These are phyloP conservation scores for Pisolithus tinctorius DNA, from an alignment of 768 basidiomycete species.

Conservation along the genomic window DNA sequence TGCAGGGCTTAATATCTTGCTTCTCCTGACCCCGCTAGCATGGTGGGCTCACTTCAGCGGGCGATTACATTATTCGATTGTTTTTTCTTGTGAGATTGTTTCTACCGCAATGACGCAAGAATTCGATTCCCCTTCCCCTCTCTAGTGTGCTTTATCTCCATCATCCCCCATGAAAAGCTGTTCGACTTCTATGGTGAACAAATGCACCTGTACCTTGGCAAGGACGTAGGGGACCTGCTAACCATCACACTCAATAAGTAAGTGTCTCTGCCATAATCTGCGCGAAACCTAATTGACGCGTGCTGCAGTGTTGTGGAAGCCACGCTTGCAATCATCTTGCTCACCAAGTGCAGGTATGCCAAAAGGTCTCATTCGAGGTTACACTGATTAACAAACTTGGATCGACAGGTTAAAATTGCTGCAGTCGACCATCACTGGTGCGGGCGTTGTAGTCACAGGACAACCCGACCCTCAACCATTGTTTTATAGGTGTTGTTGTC, in stretches of 20 bases:
- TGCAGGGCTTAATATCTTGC: constrained; percentile 52
- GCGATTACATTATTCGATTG: constrained; percentile 18
- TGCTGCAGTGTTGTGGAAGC: constrained; percentile 57
- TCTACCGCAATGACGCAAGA: background rate
- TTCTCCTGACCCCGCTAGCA: constrained; percentile 52
- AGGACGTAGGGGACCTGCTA: constrained; percentile 60
- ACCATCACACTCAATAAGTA: constrained; percentile 63
- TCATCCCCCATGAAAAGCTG: constrained; percentile 58
- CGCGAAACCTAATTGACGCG: background rate
- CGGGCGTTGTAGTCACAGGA: background rate
- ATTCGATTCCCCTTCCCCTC: background rate
- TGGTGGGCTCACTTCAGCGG: constrained; percentile 50
- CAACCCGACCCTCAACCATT: background rate
- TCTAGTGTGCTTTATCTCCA: constrained; percentile 56
- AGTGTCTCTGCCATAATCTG: constrained; percentile 13
- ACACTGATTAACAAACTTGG: background rate
- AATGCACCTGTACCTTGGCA: constrained; percentile 44
- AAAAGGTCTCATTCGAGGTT: background rate
- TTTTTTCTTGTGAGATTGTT: constrained; percentile 39
- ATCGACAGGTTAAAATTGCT: constrained; percentile 47
- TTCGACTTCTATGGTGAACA: constrained; percentile 62
- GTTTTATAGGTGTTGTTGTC: constrained; percentile 53
- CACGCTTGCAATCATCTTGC: constrained; percentile 60
- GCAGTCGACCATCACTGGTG: constrained; percentile 64
- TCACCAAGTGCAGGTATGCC: constrained; percentile 66